A percentile compares a stretch with the other conserved stretches of the same genome.
Conservation (phyloP, 2,329 filamentous ascomycete genomes). For the Neonectria ditissima region DNA sequence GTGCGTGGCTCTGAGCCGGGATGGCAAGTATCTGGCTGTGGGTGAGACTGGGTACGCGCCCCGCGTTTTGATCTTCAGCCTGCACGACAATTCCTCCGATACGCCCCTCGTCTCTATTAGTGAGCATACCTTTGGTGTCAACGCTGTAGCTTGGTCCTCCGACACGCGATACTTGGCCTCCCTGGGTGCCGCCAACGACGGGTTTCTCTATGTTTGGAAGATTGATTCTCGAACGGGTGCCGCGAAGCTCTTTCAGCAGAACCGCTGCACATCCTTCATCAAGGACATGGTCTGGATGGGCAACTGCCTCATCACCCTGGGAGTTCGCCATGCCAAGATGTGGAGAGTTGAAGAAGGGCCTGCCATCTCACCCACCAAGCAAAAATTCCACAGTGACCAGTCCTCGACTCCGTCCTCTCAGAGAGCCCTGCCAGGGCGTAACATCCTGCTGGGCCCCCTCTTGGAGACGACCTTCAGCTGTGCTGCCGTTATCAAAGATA, state of each 20-base stretch:
- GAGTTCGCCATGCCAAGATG: constrained; percentile 91
- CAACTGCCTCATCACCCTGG: constrained; percentile 83
- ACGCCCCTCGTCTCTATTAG: constrained; percentile 85
- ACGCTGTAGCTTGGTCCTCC: constrained; percentile 87
- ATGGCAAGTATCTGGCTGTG: constrained; percentile 88
- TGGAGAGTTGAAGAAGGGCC: constrained; percentile 84
- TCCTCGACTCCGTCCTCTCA: constrained; percentile 50
- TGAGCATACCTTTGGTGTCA: constrained; percentile 92
- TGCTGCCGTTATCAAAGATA: constrained; percentile 75
- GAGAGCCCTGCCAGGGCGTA: constrained; percentile 84
- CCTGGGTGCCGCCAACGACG: constrained; percentile 89
- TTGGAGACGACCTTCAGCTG: constrained; percentile 88
- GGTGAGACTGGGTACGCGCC: constrained; percentile 97
- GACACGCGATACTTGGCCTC: constrained; percentile 90
- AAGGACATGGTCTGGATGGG: constrained; percentile 93
- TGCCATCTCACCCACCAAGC: constrained; percentile 72
- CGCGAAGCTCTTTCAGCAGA: constrained; percentile 83
- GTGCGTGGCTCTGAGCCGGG: constrained; percentile 87
- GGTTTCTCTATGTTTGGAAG: constrained; percentile 91
- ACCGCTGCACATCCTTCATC: constrained; percentile 91
- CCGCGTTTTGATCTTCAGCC: constrained; percentile 88
- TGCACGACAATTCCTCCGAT: constrained; percentile 83
- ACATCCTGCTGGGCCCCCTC: constrained; percentile 84
- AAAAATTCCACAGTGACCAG: constrained; percentile 63
- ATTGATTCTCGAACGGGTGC: constrained; percentile 85